These are phyloP conservation scores for Fusarium concolor DNA, from an alignment of 2,329 filamentous ascomycete genomes.

Conservation along the genomic window DNA sequence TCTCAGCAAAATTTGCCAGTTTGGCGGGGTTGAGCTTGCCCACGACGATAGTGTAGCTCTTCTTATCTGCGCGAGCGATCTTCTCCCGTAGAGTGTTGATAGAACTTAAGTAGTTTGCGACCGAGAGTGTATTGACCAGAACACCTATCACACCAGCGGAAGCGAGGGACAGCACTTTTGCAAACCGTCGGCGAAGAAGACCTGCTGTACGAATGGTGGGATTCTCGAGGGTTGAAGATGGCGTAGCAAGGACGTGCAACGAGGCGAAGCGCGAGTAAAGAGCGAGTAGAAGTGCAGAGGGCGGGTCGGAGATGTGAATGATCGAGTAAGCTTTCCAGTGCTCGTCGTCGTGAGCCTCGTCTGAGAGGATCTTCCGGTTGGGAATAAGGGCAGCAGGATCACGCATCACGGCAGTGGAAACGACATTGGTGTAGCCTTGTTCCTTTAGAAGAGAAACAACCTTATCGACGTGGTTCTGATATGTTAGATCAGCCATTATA, in stretches of 20 bases:
- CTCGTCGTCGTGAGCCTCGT: slow-evolving; percentile 55
- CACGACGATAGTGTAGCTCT: slow-evolving; percentile 95
- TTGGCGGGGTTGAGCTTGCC: slow-evolving; percentile 97
- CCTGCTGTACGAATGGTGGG: slow-evolving; percentile 60
- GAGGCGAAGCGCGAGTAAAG: slow-evolving; percentile 84
- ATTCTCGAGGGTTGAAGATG: slow-evolving; percentile 65
- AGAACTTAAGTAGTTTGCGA: slow-evolving; percentile 88
- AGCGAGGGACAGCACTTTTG: slow-evolving; percentile 81
- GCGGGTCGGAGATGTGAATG: slow-evolving; percentile 86
- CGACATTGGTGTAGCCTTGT: slow-evolving; percentile 76
- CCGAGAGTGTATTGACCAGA: slow-evolving; percentile 92
- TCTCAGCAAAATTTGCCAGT: slow-evolving; percentile 93
- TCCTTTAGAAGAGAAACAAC: slow-evolving; percentile 67
- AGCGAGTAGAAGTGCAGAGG: slow-evolving; percentile 85
- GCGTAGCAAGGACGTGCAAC: slow-evolving; percentile 81
- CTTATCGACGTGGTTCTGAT: slow-evolving; percentile 76
- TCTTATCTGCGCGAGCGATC: slow-evolving; percentile 87
- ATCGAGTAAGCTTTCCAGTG: slow-evolving; percentile 75
- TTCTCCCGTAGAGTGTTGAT: slow-evolving; percentile 77
- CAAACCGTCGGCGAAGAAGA: slow-evolving; percentile 86
- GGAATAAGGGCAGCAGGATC: slow-evolving; percentile 85
- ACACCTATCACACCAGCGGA: slow-evolving; percentile 91
- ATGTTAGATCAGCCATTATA: slow-evolving; percentile 91
- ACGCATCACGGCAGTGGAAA: slow-evolving; percentile 78
- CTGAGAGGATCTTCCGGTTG: slow-evolving; percentile 75